Evolutionary conservation across 1,139 yeast genomes (phyloP).

Genomic region (Scheffersomyces cryptocercus): DNA sequence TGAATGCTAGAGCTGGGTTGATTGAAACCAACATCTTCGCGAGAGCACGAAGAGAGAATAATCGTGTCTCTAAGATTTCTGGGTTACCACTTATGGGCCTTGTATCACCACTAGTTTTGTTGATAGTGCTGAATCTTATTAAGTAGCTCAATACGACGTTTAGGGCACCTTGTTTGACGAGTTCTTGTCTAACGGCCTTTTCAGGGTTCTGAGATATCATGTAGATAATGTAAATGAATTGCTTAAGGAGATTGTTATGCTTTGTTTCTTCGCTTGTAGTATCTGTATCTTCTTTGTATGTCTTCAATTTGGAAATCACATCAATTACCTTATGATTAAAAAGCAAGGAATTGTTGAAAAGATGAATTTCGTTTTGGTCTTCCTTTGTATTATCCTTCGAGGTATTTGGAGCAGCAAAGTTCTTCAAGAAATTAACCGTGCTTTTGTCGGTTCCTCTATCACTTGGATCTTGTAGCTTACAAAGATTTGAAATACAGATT

Average conservation of each 20-base stretch:
- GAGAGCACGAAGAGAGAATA: conserved; percentile 34
- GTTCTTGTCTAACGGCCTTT: conserved; percentile 28
- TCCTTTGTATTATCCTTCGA: conserved; percentile 19
- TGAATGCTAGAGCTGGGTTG: conserved; percentile 41
- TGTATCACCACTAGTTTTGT: conserved; percentile 16
- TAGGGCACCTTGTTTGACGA: conserved; percentile 50
- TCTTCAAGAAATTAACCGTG: conserved; percentile 35
- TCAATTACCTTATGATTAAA: conserved; percentile 26
- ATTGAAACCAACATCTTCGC: conserved; percentile 47
- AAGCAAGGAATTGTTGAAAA: conserved; percentile 33
- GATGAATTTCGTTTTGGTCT: conserved; percentile 24
- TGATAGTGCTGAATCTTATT: conserved; percentile 30
- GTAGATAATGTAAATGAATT: conserved; percentile 24
- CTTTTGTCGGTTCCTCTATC: conserved; percentile 9
- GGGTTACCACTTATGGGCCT: conserved; percentile 18
- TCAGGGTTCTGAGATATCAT: conserved; percentile 28
- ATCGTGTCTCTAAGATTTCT: conserved; percentile 21
- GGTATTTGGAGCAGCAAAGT: conserved; percentile 30
- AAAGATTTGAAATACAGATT: conserved; percentile 37
- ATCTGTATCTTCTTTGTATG: conserved; percentile 14
- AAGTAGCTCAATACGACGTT: conserved; percentile 39
- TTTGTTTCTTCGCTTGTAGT: conserved; percentile 13
- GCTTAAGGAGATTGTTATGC: conserved; percentile 15
- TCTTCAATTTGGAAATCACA: conserved; percentile 27
- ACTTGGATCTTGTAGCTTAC: conserved; percentile 25